Base-by-base conservation (phyloP, 1,284 basidiomycete species). In the Stereum hirsutum region DNA sequence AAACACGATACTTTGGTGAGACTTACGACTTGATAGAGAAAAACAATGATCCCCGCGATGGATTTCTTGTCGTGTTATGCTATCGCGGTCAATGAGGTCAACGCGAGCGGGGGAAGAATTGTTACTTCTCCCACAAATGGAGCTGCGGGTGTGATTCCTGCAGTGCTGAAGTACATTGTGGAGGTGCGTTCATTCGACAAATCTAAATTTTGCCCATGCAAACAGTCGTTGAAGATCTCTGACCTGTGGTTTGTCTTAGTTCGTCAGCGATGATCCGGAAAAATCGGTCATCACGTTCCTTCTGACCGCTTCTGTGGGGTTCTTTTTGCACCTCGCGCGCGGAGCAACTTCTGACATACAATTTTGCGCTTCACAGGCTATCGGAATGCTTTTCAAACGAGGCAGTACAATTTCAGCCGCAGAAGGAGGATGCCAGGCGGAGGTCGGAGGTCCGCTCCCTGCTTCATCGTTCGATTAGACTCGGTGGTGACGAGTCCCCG, bases 301-400 rank as follows among this genome's bases (percentile, higher is more conserved):
- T 36, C 65, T 93, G 43, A 92, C 89, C 3, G 87, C 91, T 37
- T 70, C 86, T 44, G 85, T 85, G 53, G 44, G 76, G 68, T 12
- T 31, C 21, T 36, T 12, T 41, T 27, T 15, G 24, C 24, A 41
- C 8, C 39, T 43, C 32, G 17, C 37, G 6, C 23, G n/a, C n/a
- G n/a, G n/a, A n/a, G n/a, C n/a, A n/a, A n/a, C n/a, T n/a, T n/a
- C 40, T 46, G n/a, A 46, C 19, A 47, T 23, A 36, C 34, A 10
- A 17, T 35, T 34, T 12, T 17, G 33, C 14, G 33, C 21, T 26
- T 28, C 8, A 45, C 55, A 78, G 92, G 85, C 93, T 2, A 68
- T 97, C 43, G 93, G 93, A 4, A 98, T 98, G 95, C 69, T 98
- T 15, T 97, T 95, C 72, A 98, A 98, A 61, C 78, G 94, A 43